These are phyloP conservation scores for Fusarium sp. DNA, from an alignment of 2,329 filamentous ascomycete genomes.

Conservation along the genomic window DNA sequence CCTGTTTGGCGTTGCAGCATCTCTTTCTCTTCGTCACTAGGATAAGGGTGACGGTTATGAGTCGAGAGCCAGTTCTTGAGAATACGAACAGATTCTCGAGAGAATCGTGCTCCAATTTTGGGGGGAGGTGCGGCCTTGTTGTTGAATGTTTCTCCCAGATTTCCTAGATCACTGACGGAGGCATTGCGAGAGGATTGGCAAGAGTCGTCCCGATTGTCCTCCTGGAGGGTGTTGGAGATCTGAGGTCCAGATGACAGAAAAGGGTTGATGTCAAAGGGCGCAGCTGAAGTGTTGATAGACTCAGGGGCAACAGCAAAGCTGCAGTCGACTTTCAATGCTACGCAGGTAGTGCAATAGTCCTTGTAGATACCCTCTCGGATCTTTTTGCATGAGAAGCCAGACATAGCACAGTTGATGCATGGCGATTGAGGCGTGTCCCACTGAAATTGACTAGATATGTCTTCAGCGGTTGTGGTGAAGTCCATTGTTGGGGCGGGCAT, in stretches of 20 bases:
- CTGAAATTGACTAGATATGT: conserved; percentile 36
- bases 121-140: conserved; percentile 54
- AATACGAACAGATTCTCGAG: conserved; percentile 80
- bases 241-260: conserved; percentile 60
- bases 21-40: conserved; percentile 87
- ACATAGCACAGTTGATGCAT: conserved; percentile 64
- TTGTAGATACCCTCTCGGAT: conserved; percentile 70
- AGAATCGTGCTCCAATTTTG: conserved; percentile 81
- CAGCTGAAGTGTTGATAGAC: conserved; percentile 49
- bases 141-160: conserved; percentile 39
- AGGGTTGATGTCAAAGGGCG: conserved; percentile 59
- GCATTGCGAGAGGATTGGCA: conserved; percentile 42
- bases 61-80: conserved; percentile 87
- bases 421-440: conserved; percentile 60
- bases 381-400: conserved; percentile 69
- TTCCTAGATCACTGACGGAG: conserved; percentile 46
- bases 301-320: conserved; percentile 62
- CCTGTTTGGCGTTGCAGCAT: conserved; percentile 82
- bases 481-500: conserved; percentile 49
- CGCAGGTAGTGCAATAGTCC: conserved; percentile 72
- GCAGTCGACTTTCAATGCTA: conserved; percentile 68
- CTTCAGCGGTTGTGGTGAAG: conserved; percentile 36
- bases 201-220: conserved; percentile 44
- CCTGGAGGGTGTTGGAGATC: conserved; percentile 51
- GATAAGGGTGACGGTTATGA: conserved; percentile 86